These are phyloP conservation scores for Diatrype stigma DNA, from an alignment of 2,329 filamentous ascomycete species.

Conservation along the genomic window DNA sequence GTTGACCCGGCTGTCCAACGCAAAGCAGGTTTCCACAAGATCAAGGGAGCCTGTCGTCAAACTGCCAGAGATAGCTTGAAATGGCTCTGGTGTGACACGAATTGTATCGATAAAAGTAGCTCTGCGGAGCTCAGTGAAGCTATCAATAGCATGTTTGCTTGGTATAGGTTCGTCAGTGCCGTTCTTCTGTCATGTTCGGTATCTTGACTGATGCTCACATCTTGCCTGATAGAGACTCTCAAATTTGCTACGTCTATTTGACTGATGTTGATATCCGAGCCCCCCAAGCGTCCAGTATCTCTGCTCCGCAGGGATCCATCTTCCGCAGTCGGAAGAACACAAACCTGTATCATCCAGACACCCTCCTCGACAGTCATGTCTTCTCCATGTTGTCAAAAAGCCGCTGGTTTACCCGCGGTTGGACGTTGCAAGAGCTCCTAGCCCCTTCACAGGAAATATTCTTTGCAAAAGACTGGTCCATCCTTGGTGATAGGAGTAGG, in stretches of 20 bases:
- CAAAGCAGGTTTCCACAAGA: conserved; percentile 30
- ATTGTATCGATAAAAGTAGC: conserved; percentile 33
- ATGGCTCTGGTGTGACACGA: conserved; percentile 34
- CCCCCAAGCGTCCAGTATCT: background rate
- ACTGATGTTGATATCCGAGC: conserved; percentile 20
- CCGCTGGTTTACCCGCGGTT: conserved; percentile 23
- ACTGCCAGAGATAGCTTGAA: conserved; percentile 18
- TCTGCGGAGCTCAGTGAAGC: conserved; percentile 32
- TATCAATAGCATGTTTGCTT: conserved; percentile 33
- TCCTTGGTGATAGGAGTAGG: conserved; percentile 7
- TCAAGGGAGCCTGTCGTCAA: conserved; percentile 26
- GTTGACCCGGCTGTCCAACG: conserved; percentile 14
- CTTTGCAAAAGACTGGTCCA: conserved; percentile 11
- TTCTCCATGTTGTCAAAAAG: conserved; percentile 9
- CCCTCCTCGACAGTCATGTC: background rate
- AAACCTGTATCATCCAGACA: conserved; percentile 5
- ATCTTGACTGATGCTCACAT: too few relatives aligned
- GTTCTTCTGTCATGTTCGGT: too few relatives aligned
- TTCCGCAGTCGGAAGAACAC: background rate
- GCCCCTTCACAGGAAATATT: conserved; percentile 20
- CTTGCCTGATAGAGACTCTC: conserved; percentile 9
- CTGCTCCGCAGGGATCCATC: background rate
- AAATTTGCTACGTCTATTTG: conserved; percentile 31
- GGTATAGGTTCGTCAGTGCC: conserved; percentile 20
- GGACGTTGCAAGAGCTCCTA: conserved; percentile 24